phyloP scores from a whole-genome alignment of 108 stramenopile genomes.

The Nitzschia inconspicua region DNA sequence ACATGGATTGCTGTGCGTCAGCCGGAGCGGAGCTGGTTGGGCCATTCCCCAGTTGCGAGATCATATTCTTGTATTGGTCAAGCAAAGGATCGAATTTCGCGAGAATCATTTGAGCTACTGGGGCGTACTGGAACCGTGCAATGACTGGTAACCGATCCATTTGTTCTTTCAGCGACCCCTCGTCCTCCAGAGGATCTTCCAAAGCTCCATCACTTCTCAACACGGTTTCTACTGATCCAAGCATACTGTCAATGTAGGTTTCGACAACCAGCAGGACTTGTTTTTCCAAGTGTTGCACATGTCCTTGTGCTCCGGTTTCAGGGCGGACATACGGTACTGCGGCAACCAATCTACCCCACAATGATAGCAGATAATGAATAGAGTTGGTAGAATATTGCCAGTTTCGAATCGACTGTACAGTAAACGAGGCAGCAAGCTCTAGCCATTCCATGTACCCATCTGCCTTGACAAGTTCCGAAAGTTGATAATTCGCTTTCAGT shows the following conservation, averaged over 20 bases:
- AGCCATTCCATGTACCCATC: constrained; percentile 95
- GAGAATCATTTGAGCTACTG: constrained; percentile 77
- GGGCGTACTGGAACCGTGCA: constrained; percentile 89
- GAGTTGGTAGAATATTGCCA: constrained; percentile 96
- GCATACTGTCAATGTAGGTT: constrained; percentile 93
- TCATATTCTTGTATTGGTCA: constrained; percentile 76
- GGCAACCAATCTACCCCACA: constrained; percentile 95
- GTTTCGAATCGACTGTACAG: constrained; percentile 90
- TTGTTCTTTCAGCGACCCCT: constrained; percentile 93
- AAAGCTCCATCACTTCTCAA: constrained; percentile 79
- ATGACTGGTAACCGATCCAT: constrained; percentile 93
- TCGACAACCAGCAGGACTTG: constrained; percentile 88
- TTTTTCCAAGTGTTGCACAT: constrained; percentile 83
- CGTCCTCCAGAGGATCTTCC: constrained; percentile 95
- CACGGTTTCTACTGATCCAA: constrained; percentile 89
- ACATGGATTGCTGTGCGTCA: constrained; percentile 66
- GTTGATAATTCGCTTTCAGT: constrained; percentile 97
- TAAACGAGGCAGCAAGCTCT: constrained; percentile 87
- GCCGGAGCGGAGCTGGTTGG: constrained; percentile 71
- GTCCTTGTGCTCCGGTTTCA: constrained; percentile 84
- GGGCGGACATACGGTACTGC: constrained; percentile 97
- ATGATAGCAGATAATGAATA: constrained; percentile 94
- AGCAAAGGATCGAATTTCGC: constrained; percentile 88
- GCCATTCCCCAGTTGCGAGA: constrained; percentile 50
- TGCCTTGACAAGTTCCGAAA: constrained; percentile 91